A percentile compares a stretch with the other conserved stretches of the same genome.
Evolutionary conservation across 495 filamentous ascomycete species (phyloP).

Genomic region (Aspergillus olivimuriae): DNA sequence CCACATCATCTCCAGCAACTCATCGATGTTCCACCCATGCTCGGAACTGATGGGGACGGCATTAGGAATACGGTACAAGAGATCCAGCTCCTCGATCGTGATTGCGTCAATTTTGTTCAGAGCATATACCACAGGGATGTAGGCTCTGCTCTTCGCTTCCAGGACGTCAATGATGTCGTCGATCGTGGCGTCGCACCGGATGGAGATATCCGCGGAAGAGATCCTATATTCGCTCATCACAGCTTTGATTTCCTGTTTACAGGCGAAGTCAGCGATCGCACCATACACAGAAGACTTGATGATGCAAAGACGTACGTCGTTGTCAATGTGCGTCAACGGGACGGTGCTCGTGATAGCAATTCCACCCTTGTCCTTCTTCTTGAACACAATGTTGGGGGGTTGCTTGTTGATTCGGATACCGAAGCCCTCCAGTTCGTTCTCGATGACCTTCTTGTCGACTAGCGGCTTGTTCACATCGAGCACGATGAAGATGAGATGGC

Average conservation of each 20-base stretch:
- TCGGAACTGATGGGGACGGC: constrained; percentile 95
- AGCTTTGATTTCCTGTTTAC: constrained; percentile 77
- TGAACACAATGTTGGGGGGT: constrained; percentile 95
- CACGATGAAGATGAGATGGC: constrained; percentile 97
- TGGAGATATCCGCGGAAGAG: constrained; percentile 93
- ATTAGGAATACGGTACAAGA: constrained; percentile 94
- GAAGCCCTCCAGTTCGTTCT: constrained; percentile 94
- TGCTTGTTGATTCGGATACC: constrained; percentile 97
- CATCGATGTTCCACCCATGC: constrained; percentile 97
- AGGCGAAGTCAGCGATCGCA: constrained; percentile 17
- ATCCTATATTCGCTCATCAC: constrained; percentile 98
- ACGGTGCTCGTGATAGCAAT: constrained; percentile 90
- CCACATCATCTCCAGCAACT: constrained; percentile 97
- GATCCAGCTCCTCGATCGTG: constrained; percentile 92
- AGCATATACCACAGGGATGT: constrained; percentile 97
- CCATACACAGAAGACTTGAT: neutral
- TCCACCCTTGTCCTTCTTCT: constrained; percentile 98
- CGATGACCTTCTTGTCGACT: constrained; percentile 94
- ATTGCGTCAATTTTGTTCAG: constrained; percentile 99
- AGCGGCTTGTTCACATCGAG: constrained; percentile 97
- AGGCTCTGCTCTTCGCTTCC: constrained; percentile 89
- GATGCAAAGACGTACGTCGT: constrained; percentile 53
- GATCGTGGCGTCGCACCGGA: constrained; percentile 89
- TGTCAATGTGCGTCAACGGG: constrained; percentile 84
- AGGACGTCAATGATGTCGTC: constrained; percentile 94